A percentile compares a stretch with the other conserved stretches of the same genome.
These are phyloP conservation scores for Aspergillus bombycis DNA, from an alignment of 2,329 filamentous ascomycete genomes.

Conservation along the genomic window DNA sequence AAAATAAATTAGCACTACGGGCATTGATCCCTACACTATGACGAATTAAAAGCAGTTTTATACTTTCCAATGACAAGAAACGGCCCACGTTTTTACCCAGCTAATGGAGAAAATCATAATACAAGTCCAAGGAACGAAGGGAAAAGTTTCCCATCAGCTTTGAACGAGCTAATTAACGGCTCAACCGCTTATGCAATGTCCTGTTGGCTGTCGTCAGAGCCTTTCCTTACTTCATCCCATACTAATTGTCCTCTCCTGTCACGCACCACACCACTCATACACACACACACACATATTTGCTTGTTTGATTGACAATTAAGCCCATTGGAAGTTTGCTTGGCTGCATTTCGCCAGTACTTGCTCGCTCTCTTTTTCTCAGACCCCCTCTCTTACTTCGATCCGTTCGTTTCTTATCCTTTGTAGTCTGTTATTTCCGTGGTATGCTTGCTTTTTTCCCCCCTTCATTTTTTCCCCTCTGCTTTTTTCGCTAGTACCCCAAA, in stretches of 20 bases:
- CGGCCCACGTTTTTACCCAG: conserved; percentile 18
- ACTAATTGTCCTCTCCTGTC: conserved; percentile 2
- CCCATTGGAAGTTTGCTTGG: conserved; percentile 8
- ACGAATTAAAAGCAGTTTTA: neutral
- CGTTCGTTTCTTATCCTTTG: neutral
- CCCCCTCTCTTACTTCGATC: neutral
- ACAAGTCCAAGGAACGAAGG: neutral
- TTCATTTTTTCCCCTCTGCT: conserved; percentile 11
- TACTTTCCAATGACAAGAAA: conserved; percentile 18
- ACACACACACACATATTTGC: neutral
- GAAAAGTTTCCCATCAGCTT: neutral
- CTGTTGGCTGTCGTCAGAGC: conserved; percentile 1
- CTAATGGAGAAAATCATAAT: neutral
- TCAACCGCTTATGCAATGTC: conserved; percentile 3
- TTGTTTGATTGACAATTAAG: neutral
- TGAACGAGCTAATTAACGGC: neutral
- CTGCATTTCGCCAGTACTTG: neutral
- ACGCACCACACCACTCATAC: neutral
- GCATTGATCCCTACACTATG: conserved; percentile 1
- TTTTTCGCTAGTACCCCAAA: conserved; percentile 18
- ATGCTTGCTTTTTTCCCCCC: neutral
- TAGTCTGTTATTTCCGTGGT: neutral
- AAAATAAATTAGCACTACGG: neutral
- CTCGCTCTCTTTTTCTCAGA: neutral
- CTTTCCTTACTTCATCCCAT: conserved; percentile 5